Evolutionary conservation across 768 basidiomycete genomes (phyloP), one percentile per base, ranked within the genome.

Genomic region (Cystobasidium onofrii): DNA sequence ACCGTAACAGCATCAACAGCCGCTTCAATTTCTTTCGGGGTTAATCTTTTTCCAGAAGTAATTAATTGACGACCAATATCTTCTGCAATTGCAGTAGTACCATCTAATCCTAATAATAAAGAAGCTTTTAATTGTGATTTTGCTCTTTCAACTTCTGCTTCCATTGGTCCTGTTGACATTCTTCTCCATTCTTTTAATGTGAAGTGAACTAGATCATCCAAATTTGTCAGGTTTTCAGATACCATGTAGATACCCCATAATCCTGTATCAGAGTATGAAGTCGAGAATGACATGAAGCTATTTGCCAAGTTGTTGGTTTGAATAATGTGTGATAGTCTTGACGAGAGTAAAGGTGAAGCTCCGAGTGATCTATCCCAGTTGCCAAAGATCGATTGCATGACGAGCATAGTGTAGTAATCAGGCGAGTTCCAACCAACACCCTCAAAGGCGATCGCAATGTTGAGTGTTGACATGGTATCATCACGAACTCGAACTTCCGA

Each of bases 341-440:
- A 96, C 74, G 91, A 92, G 76, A 95, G 87, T 67, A 96, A 85
- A 27, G 91, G 86, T 1, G 91, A 89, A 61, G 92, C 87, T 78
- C 95, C 96, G 78, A 98, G 88, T 60, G 90, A 90, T 78, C 96
- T 88, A 81, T 99, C 95, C 96, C 96, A 99, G 87, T 98, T 99
- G 76, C 96, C 96, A 83, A 98, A 89, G 83, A 98, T 91, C 79
- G 87, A 88, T 82, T 95, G 91, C 89, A 96, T 91, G 81, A 92
- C 93, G 84, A 97, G 88, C 94, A 99, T 95, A 75, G 94, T 92
- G 88, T 91, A 98, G 85, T 98, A 98, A 83, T 99, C 96, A 33
- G 95, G 93, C 12, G 90, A 92, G 78, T 89, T 91, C 94, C 95
- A 97, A 82, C 92, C 88, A 72, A 95, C 94, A 81, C 96, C 96